Conservation (phyloP, 2,329 filamentous ascomycete genomes). For the Cordyceps tenuipes region DNA sequence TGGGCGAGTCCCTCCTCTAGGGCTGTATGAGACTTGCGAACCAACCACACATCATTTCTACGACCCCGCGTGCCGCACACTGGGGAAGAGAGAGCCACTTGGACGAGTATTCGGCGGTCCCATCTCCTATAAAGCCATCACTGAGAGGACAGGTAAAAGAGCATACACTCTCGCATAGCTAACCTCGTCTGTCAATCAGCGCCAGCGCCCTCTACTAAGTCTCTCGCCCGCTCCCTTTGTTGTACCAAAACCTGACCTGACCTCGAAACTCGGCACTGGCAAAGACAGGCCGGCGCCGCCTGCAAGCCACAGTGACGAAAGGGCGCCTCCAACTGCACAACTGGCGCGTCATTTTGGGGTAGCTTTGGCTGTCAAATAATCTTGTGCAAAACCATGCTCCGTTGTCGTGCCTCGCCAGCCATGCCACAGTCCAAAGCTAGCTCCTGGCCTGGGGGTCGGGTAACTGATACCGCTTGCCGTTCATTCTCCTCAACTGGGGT, state of each 20-base stretch:
- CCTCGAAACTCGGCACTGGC: neutral
- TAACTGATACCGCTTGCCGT: neutral
- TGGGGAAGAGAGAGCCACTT: no score
- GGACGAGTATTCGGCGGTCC: no score
- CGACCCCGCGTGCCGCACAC: neutral
- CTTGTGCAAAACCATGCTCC: no score
- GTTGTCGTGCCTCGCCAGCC: neutral
- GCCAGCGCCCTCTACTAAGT: neutral
- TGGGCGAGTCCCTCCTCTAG: neutral
- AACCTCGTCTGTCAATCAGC: neutral
- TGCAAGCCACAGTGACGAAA: slow-evolving; percentile 11
- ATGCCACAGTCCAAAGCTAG: neutral
- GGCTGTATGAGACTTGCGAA: neutral
- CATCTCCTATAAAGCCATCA: no score
- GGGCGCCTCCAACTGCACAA: neutral
- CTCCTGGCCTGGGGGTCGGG: neutral
- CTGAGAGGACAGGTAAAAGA: no score
- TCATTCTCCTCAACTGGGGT: no score
- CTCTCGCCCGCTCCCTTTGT: no score
- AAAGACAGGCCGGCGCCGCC: neutral
- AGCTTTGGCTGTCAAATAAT: no score
- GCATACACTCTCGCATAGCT: no score
- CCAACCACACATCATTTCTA: neutral
- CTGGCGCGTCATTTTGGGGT: neutral
- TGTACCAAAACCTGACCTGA: neutral